Evolutionary conservation across 331 rosid species (phyloP), one percentile per base, ranked within the genome.

Genomic region (Malus hybrid): DNA sequence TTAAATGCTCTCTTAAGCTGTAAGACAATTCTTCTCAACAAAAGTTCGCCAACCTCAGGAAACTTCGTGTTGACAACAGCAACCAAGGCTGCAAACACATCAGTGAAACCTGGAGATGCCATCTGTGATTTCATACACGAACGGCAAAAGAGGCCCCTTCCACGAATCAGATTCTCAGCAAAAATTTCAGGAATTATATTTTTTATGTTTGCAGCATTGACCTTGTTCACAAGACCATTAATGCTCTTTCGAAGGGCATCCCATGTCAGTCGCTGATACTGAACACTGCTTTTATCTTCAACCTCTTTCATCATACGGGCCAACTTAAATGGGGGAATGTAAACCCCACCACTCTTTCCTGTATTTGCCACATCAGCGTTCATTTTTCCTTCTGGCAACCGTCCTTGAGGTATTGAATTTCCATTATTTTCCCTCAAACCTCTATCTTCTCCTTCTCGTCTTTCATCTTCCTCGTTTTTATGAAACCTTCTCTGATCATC

Each of bases 81-180:
- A 86, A 90, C 96, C 74, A 94, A 64, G 3, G 96, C 99, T 42
- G 99, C 90, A 81, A 94, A 94, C 13, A 94, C 96, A 79, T 92
- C 92, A 0, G 99, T 94, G 79, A 94, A 90, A 16, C 95, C 96
- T 0, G 97, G 96, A 33, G 99, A 92, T 7, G 99, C 96, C 97
- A 92, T 94, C 79, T 94, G 97, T 0, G 99, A 94, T 77, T 92
- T 94, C 99, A 94, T 92, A 75, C 97, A 92, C 0, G 99, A 94
- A 16, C 97, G 90, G 80, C 97, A 94, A 15, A 94, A 92, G 14
- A 94, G 88, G 15, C 99, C 99, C 70, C 97, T 94, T 36, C 98
- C 99, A 48, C 99, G 87, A 52, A 94, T 83, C 70, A 94, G 79
- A 76, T 94, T 94, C 85, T 94, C 97, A 0, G 89, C 57, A 75